phyloP scores from a whole-genome alignment of 192 early-diverging fungal species.

The Coemansia sp. region DNA sequence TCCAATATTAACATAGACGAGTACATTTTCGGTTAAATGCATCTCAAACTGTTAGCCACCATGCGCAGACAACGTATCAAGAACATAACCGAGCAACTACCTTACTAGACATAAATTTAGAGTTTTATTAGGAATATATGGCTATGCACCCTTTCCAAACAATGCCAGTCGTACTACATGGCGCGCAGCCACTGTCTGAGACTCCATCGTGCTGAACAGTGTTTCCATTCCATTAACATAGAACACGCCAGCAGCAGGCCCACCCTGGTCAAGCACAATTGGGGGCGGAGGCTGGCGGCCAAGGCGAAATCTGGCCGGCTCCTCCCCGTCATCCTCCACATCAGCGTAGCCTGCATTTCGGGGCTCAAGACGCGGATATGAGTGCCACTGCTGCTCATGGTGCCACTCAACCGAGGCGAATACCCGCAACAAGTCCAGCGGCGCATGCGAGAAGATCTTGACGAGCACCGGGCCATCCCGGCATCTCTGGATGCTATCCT shows the following conservation, averaged over 20 bases:
- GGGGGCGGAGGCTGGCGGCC: conserved; percentile 10
- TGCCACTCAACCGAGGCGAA: conserved; percentile 23
- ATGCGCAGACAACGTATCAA: no score
- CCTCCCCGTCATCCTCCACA: neutral
- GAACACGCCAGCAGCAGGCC: conserved; percentile 7
- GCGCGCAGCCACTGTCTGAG: conserved; percentile 35
- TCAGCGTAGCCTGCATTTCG: conserved; percentile 16
- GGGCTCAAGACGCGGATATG: conserved; percentile 27
- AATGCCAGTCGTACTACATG: conserved; percentile 26
- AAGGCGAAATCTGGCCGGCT: neutral
- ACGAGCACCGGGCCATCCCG: conserved; percentile 13
- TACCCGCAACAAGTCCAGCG: conserved; percentile 2
- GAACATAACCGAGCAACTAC: no score
- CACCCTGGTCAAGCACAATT: conserved; percentile 18
- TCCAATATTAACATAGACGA: neutral
- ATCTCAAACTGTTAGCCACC: no score
- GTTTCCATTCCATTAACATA: conserved; percentile 42
- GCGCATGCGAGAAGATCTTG: conserved; percentile 35
- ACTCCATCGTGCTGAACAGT: conserved; percentile 41
- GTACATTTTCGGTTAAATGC: no score
- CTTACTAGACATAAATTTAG: neutral
- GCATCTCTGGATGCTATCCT: neutral
- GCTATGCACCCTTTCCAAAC: neutral
- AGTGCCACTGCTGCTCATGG: conserved; percentile 17
- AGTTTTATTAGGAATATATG: neutral